phyloP scores from a whole-genome alignment of 2,329 filamentous ascomycete species.

The Dryadomyces sulphureus region DNA sequence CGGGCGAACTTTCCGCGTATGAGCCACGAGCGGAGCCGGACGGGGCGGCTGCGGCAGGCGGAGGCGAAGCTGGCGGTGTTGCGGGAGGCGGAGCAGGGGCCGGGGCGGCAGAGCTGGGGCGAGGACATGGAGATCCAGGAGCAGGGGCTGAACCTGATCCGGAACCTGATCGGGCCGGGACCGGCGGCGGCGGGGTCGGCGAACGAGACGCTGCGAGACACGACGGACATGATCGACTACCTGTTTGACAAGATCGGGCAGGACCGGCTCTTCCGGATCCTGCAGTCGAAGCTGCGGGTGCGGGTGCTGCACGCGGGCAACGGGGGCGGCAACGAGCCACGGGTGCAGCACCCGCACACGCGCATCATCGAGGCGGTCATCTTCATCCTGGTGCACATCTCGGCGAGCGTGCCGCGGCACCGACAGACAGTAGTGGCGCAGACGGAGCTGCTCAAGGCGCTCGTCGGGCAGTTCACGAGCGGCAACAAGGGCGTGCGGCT shows the following conservation, averaged over 20 bases:
- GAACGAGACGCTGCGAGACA: constrained; percentile 34
- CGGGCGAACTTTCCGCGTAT: constrained; percentile 8
- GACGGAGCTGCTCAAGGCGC: constrained; percentile 55
- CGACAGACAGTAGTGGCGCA: constrained; percentile 66
- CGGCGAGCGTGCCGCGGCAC: constrained; percentile 65
- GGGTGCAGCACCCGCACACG: constrained; percentile 39
- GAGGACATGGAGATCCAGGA: constrained; percentile 81
- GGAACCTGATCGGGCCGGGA: constrained; percentile 57
- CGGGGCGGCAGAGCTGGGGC: constrained; percentile 50
- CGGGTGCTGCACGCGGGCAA: constrained; percentile 37
- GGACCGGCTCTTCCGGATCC: constrained; percentile 64
- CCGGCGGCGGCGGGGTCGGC: constrained; percentile 16
- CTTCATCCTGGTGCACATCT: constrained; percentile 76
- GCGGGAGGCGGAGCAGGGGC: constrained; percentile 54
- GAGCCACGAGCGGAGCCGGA: constrained; percentile 15
- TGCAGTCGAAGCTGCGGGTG: constrained; percentile 62
- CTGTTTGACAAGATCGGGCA: constrained; percentile 63
- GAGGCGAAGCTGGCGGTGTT: constrained; percentile 34
- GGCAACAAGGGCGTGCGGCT: constrained; percentile 59
- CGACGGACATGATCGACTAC: constrained; percentile 68
- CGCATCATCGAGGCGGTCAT: constrained; percentile 68
- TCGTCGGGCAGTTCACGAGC: constrained; percentile 61
- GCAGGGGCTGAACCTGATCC: constrained; percentile 76
- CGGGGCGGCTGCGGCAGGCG: constrained; percentile 30
- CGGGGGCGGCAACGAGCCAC: constrained; percentile 18